Percentiles rank a stretch among this genome's conserved stretches.
phyloP scores from a whole-genome alignment of 352 stramenopile genomes.

The Pythium periplocum region DNA sequence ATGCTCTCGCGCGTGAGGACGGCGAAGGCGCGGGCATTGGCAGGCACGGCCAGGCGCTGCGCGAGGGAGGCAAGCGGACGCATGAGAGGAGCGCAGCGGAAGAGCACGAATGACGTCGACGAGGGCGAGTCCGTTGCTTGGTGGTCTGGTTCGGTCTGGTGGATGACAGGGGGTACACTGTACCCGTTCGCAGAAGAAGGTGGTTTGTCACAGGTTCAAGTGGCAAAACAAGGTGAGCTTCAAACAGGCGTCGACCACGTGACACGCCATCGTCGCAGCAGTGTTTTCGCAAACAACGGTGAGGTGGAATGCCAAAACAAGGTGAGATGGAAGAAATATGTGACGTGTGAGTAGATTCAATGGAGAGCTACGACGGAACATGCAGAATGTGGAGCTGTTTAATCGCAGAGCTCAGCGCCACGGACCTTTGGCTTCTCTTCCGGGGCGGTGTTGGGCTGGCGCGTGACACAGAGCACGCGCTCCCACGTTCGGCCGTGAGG shows the following conservation, averaged over 20 bases:
- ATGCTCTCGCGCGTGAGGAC: conserved; percentile 73
- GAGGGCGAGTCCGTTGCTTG: neutral
- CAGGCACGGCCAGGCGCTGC: conserved; percentile 22
- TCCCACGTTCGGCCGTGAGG: conserved; percentile 90
- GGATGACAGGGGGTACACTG: too few relatives aligned
- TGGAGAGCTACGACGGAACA: too few relatives aligned
- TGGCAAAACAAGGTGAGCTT: too few relatives aligned
- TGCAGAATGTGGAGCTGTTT: conserved; percentile 5
- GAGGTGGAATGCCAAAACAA: conserved; percentile 18
- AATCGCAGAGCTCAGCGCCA: conserved; percentile 67
- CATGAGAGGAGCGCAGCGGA: conserved; percentile 6
- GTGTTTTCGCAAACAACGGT: too few relatives aligned
- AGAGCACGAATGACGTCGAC: conserved; percentile 1
- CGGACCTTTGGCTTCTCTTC: conserved; percentile 32
- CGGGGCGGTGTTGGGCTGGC: conserved; percentile 90
- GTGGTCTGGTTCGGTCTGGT: too few relatives aligned
- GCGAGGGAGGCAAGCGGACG: conserved; percentile 9
- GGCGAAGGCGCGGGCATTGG: conserved; percentile 38
- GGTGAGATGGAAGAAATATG: conserved; percentile 9
- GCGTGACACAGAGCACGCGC: conserved; percentile 92
- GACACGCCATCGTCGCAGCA: too few relatives aligned
- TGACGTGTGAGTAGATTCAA: too few relatives aligned
- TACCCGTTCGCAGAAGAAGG: too few relatives aligned
- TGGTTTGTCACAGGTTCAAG: too few relatives aligned
- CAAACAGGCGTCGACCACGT: too few relatives aligned